These are phyloP conservation scores for Suillus sp. DNA, from an alignment of 768 basidiomycete genomes.

Conservation along the genomic window DNA sequence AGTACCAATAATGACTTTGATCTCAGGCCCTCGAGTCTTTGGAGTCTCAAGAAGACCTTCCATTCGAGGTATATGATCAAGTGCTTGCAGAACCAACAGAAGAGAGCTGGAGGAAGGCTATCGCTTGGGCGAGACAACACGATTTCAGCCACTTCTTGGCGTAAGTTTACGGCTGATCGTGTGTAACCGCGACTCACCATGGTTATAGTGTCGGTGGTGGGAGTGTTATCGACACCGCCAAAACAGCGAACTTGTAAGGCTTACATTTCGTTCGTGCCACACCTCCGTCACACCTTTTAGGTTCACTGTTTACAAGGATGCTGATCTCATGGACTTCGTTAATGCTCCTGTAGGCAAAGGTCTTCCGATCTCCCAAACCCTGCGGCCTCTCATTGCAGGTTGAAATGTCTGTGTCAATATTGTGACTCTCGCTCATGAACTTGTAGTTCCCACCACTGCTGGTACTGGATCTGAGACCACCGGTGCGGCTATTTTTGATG, in stretches of 20 bases:
- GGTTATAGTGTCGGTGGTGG: slow-evolving; percentile 79
- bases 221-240: slow-evolving; percentile 94
- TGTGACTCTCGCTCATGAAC: slow-evolving; percentile 8
- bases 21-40: slow-evolving; percentile 74
- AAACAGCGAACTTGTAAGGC: slow-evolving; percentile 85
- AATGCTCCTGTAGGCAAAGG: slow-evolving; percentile 97
- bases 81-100: slow-evolving; percentile 93
- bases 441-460: slow-evolving; percentile 66
- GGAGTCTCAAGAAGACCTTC: slow-evolving; percentile 73
- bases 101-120: slow-evolving; percentile 84
- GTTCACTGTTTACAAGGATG: slow-evolving; percentile 89
- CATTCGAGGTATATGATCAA: slow-evolving; percentile 79
- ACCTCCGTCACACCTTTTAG: slow-evolving; percentile 37
- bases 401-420: slow-evolving; percentile 16
- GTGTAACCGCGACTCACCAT: slow-evolving; percentile 6
- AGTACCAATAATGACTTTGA: slow-evolving; percentile 5
- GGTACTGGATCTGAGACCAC: slow-evolving; percentile 97
- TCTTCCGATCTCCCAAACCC: slow-evolving; percentile 69
- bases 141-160: slow-evolving; percentile 94
- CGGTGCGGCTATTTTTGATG: slow-evolving; percentile 91
- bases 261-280: neutral
- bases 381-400: slow-evolving; percentile 86
- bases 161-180: slow-evolving; percentile 44
- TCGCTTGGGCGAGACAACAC: slow-evolving; percentile 81
- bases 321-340: slow-evolving; percentile 94